Percentiles rank a stretch among this genome's conserved stretches.
Conservation (phyloP, 192 early-diverging fungal species). For the Rhizophagus prolifer region DNA sequence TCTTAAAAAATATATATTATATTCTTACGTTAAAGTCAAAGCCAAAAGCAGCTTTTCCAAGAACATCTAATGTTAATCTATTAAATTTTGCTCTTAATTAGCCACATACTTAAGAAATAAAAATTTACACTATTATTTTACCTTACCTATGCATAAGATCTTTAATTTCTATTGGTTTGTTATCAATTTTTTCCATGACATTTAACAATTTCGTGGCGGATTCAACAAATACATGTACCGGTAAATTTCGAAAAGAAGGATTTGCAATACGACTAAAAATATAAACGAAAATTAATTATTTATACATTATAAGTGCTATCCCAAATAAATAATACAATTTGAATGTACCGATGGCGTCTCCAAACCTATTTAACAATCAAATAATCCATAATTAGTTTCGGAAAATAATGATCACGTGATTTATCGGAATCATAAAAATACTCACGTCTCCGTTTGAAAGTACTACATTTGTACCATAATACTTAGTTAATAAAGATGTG, state of each 20-base stretch:
- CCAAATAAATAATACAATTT: neutral
- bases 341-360: neutral
- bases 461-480: neutral
- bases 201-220: neutral
- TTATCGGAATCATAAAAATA: neutral
- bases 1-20: too few species aligned
- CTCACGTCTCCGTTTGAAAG: neutral
- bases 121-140: neutral
- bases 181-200: neutral
- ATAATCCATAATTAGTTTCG: neutral
- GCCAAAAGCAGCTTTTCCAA: neutral
- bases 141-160: neutral
- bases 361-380: slow-evolving; percentile 2
- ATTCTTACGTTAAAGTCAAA: slow-evolving; percentile 1
- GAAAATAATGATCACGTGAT: neutral
- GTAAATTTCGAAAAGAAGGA: neutral
- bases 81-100: too few species aligned
- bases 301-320: neutral
- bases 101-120: too few species aligned
- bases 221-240: neutral
- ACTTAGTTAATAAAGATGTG: neutral
- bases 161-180: neutral
- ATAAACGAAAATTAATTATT: neutral
- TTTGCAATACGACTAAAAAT: neutral
- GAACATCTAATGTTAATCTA: neutral